Evolutionary conservation across 2,329 filamentous ascomycete species (phyloP), one percentile per base, ranked within the genome.

Genomic region (Scytalidium sp.): DNA sequence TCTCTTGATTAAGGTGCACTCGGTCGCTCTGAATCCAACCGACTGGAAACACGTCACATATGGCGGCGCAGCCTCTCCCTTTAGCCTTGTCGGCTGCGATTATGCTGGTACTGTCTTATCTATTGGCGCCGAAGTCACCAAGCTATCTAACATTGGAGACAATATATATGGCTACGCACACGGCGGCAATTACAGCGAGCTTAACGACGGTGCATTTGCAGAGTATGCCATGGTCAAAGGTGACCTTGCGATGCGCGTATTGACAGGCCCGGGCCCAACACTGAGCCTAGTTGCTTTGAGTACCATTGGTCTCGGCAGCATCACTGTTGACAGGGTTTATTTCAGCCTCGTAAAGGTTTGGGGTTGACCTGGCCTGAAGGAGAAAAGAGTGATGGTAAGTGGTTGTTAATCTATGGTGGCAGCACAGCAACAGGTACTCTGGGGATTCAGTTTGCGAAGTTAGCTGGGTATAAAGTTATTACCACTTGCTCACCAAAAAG

Each of bases 401-500:
- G 49, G 49, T 22, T 79, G 0, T 59, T 65, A 11, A 57, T 66
- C 13, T 65, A 64, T 42, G 63, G 60, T 3, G 63, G 58, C 3
- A 61, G 57, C n/a, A 56, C 58, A 7, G 56, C 57, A 19, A 61
- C 53, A 3, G 60, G 60, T 6, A 60, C 48, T 3, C 19, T 63
- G 9, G 59, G 71, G 5, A 66, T 78, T 13, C 60, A 63, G 19
- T 55, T 59, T 46, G 57, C 57, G 2, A 59, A 59, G 21, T 21
- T 59, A 39, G 52, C 60, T 2, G 60, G 60, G 2, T 47, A 51
- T 7, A 47, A 44, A 32, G 56, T 62, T 19, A 50, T 74, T 41
- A 56, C 64, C 1, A 70, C 68, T 11, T 67, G 65, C 51, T 72
- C 70, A 1, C 64, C 67, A 2, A 45, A 47, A 5, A 69, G 67